Evolutionary conservation across 2,329 filamentous ascomycete species (phyloP).

Genomic region (Claviceps sp.): DNA sequence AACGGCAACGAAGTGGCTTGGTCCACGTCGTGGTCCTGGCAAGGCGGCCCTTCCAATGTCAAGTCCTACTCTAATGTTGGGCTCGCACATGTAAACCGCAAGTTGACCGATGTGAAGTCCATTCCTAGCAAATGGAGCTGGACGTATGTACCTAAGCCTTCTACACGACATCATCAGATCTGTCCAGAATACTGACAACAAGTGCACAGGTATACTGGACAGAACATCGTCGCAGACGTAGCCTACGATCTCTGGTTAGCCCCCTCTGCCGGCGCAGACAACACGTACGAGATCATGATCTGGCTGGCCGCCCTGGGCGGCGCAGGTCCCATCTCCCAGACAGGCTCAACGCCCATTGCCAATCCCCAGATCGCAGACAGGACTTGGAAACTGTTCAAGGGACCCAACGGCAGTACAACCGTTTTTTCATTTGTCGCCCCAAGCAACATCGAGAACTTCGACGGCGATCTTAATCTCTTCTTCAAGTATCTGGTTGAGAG

Average conservation of each 20-base stretch:
- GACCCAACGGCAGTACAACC: slow-evolving; percentile 40
- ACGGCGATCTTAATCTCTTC: slow-evolving; percentile 44
- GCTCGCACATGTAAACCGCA: background rate
- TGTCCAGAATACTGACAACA: too few species aligned
- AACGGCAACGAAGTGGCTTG: background rate
- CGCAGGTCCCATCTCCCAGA: slow-evolving; percentile 36
- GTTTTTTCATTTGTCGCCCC: slow-evolving; percentile 41
- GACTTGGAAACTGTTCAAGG: slow-evolving; percentile 45
- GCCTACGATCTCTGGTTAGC: slow-evolving; percentile 48
- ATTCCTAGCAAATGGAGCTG: background rate
- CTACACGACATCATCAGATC: background rate
- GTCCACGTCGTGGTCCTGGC: background rate
- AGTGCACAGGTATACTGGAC: slow-evolving; percentile 20
- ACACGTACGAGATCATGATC: slow-evolving; percentile 52
- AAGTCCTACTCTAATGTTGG: background rate
- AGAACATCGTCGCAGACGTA: slow-evolving; percentile 36
- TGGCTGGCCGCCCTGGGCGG: slow-evolving; percentile 47
- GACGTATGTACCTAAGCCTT: background rate
- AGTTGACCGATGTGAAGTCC: background rate
- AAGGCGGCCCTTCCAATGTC: background rate
- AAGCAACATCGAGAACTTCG: slow-evolving; percentile 35
- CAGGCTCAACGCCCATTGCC: slow-evolving; percentile 12
- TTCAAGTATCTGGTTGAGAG: slow-evolving; percentile 37
- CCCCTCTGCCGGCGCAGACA: slow-evolving; percentile 24
- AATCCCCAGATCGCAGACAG: slow-evolving; percentile 13